Base-by-base conservation (phyloP, 768 basidiomycete genomes). In the Leucocoprinus leucothites region DNA sequence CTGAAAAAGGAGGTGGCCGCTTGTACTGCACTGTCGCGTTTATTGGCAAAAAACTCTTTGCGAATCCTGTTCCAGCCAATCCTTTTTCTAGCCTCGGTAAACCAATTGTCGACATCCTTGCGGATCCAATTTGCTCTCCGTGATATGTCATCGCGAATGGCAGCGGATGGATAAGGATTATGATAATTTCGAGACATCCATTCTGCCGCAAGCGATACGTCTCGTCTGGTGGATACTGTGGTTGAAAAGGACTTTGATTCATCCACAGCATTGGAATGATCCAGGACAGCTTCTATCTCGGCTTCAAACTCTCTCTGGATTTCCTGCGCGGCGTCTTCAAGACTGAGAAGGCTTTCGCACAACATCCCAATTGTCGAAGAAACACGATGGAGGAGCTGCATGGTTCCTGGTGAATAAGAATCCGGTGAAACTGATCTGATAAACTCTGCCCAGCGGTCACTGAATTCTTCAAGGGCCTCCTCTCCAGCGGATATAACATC, bases 11-110 rank as follows among this genome's bases (percentile, higher is more conserved):
- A 3, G 7, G 42, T 49, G 9, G 54, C 55, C 1, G 31, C 36
- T n/a, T 43, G 21, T 4, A 59, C 51, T 3, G 53, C 44, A 1
- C 49, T 26, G 13, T 35, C 42, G 2, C 51, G 50, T 24, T 49
- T 56, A 38, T 57, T 57, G 45, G 18, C 21, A 31, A 57, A 60
- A 22, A 36, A 48, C 11, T 21, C 8, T 25, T 47, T 50, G 1
- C 58, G 58, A 6, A 60, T 46, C 9, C 19, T 19, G 31, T 48
- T 60, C 58, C 58, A 60, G 7, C 58, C 58, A 9, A 60, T 60
- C 34, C 58, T 44, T 36, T 59, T 56, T 11, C 58, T 26, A 5
- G 38, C 36, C 19, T 59, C 58, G 1, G 45, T 40, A 25, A 59
- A 59, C 58, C 58, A 59, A 8, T 16, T 36, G 21, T 60, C 56